Evolutionary conservation across 805 yeast species (phyloP), one percentile per base, ranked within the genome.

Genomic region (Candida loeiensis): DNA sequence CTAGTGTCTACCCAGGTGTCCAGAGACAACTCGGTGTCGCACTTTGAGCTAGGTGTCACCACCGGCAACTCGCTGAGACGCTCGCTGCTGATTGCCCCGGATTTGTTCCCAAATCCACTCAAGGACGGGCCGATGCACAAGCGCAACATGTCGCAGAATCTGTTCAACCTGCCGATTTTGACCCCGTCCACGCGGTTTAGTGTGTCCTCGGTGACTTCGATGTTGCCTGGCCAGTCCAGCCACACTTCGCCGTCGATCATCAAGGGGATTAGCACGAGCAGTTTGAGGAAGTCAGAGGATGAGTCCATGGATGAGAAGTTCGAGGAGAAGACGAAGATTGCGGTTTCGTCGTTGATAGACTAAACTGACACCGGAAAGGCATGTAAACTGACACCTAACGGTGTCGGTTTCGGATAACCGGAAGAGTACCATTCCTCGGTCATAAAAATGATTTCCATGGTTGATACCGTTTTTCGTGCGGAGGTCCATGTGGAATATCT

Each of bases 11-110:
- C 56, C 15, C 63, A 59, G n/a, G 63, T 63, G 11, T 61, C 70
- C 13, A 54, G 76, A 44, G 63, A 67, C 47, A 65, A 68, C 45
- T 67, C 73, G 3, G 60, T 69, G 29, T 62, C 71, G 0, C 55
- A 61, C 26, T 63, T 50, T 47, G 65, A 34, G 41, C 31, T 40
- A 22, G 51, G 46, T 21, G 45, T 51, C 21, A 46, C 46, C 34
- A 53, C 54, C 21, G 53, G 56, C 24, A 54, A 50, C 36, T 57
- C 67, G 8, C 39, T 39, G 39, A 57, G 76, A 48, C 61, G 73
- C 39, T 65, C 73, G 6, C 40, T 44, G 21, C 64, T 72, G 3
- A 48, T 67, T 34, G 73, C 71, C 3, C 73, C 66, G 6, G 76
- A 71, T 42, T 54, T 66, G 37, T 69, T 67, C 55, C 72, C 73